Evolutionary conservation across 352 stramenopile species (phyloP).

Genomic region (Phytophthora hibernalis): DNA sequence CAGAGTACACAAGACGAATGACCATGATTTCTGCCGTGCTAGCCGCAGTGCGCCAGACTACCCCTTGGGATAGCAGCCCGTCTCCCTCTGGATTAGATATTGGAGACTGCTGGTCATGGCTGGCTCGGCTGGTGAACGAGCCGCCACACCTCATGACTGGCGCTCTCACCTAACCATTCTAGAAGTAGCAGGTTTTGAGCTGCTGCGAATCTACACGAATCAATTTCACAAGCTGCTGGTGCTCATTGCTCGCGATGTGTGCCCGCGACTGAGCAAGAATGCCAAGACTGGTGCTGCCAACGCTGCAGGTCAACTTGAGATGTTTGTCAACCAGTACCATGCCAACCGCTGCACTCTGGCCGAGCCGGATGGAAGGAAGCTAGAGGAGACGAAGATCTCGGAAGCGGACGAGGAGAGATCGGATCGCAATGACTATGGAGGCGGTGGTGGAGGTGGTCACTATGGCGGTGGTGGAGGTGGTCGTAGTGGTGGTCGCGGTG

Average conservation of each 20-base stretch:
- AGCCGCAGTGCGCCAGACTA: constrained; percentile 75
- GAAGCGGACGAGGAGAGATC: constrained; percentile 73
- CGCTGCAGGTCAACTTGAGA: constrained; percentile 73
- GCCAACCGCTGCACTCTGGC: constrained; percentile 57
- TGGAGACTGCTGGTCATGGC: constrained; percentile 76
- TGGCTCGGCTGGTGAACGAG: constrained; percentile 75
- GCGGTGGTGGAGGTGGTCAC: constrained; percentile 10
- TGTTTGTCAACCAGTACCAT: constrained; percentile 79
- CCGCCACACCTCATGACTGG: constrained; percentile 77
- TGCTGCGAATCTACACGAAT: constrained; percentile 67
- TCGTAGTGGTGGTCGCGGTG: constrained; percentile 29
- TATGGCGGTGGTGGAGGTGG: constrained; percentile 38
- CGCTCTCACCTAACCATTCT: constrained; percentile 76
- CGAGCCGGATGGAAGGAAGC: constrained; percentile 68
- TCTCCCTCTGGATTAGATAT: constrained; percentile 63
- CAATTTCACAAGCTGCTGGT: constrained; percentile 85
- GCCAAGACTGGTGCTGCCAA: constrained; percentile 80
- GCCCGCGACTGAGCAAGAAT: constrained; percentile 72
- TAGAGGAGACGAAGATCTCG: constrained; percentile 77
- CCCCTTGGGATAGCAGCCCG: constrained; percentile 60
- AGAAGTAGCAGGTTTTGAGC: constrained; percentile 78
- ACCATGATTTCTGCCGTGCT: constrained; percentile 79
- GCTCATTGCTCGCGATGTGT: constrained; percentile 71
- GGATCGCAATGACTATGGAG: constrained; percentile 44
- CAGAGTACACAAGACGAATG: constrained; percentile 82